phyloP scores from a whole-genome alignment of 2,329 filamentous ascomycete species.

The Pseudocercospora crystallina region DNA sequence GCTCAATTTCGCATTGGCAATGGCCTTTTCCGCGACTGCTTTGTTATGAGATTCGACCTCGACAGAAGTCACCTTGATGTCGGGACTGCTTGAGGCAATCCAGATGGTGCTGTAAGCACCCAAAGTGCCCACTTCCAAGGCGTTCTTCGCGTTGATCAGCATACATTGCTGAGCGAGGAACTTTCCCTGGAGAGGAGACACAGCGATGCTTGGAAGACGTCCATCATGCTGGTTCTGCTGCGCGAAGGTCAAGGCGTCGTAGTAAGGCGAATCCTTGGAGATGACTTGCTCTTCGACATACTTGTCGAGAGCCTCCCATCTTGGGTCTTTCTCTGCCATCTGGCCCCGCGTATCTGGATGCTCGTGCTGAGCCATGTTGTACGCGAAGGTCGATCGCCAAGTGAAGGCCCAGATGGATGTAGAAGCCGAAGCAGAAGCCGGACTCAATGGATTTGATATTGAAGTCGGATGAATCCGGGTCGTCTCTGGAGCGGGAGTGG shows the following conservation, averaged over 20 bases:
- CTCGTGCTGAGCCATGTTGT: no score
- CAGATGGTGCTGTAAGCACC: constrained; percentile 26
- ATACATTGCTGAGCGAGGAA: constrained; percentile 42
- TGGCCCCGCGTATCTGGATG: no score
- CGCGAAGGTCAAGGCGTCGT: constrained; percentile 6
- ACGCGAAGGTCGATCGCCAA: no score
- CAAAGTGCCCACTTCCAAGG: constrained; percentile 28
- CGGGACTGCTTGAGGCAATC: constrained; percentile 14
- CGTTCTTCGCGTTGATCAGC: constrained; percentile 19
- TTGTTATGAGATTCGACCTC: constrained; percentile 19
- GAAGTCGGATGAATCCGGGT: no score
- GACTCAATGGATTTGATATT: no score
- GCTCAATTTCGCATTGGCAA: constrained; percentile 16
- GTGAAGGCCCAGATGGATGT: no score
- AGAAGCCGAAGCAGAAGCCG: no score
- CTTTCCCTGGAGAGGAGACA: constrained; percentile 40
- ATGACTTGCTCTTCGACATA: not conserved
- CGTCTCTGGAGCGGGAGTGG: no score
- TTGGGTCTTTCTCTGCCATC: no score
- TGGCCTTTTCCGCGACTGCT: constrained; percentile 15
- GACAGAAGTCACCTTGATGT: constrained; percentile 23
- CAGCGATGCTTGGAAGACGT: constrained; percentile 41
- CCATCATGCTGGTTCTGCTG: constrained; percentile 16
- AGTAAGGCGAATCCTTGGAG: constrained; percentile 4
- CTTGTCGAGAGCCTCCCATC: not conserved